Evolutionary conservation across 306 rosid species (phyloP), one percentile per base, ranked within the genome.

Genomic region (Quercus robur): DNA sequence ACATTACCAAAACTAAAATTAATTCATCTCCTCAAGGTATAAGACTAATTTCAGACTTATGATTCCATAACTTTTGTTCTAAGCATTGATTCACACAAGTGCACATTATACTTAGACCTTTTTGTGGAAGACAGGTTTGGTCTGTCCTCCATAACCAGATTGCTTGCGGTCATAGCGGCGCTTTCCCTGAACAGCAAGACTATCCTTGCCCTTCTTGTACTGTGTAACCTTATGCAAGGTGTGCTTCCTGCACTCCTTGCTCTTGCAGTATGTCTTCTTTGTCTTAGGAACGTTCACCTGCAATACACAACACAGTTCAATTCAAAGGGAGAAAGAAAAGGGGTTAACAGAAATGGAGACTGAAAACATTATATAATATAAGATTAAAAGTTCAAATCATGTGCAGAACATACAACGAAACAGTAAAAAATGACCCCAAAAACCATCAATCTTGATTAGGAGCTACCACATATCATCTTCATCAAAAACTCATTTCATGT

Each of bases 201-300:
- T 59, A 59, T 59, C 66, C 30, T 59, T 59, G 17, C 66, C 66
- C 26, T 59, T 59, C 66, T 59, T 59, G 66, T 59, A 59, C 66
- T 59, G 66, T 10, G 66, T 59, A 13, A 59, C 66, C 66, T 59
- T 59, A 21, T 59, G 66, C 66, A 59, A 59, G 31, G 66, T 59
- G 66, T 59, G 66, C 31, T 59, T 59, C 66, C 13, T 59, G 66
- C 66, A 59, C 30, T 63, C 38, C 41, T 63, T 63, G 70, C 30
- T 63, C 70, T 63, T 63, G 18, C 70, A 63, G 70, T 63, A 63
- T 63, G 70, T 63, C 30, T 63, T 63, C 70, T 63, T 63, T 7
- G 70, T 63, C 70, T 63, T 63, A 6, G 70, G 70, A 28, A 63
- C 70, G 20, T 63, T 63, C 70, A 63, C 70, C 70, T 63, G n/a